Evolutionary conservation across 2,329 filamentous ascomycete species (phyloP).

Genomic region (Pseudogymnoascus sp.): DNA sequence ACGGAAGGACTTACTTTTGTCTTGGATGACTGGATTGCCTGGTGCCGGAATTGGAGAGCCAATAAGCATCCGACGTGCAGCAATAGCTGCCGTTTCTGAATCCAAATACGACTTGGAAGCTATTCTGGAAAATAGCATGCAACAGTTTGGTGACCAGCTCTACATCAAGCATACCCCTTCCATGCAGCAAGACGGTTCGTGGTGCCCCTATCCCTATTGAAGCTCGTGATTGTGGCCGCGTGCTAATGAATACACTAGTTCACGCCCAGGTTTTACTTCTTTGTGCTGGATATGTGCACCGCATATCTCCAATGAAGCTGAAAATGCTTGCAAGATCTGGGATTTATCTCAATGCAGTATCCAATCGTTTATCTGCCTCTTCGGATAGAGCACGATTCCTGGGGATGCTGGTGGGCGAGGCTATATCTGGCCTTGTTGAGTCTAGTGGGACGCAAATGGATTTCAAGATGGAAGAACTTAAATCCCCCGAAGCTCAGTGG

Average conservation of each 20-base stretch:
- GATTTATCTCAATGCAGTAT: constrained; percentile 69
- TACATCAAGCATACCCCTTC: constrained; percentile 80
- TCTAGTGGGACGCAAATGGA: constrained; percentile 63
- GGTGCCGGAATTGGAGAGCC: constrained; percentile 59
- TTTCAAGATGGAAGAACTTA: constrained; percentile 76
- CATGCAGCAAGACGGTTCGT: constrained; percentile 78
- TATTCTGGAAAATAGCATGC: constrained; percentile 61
- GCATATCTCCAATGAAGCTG: constrained; percentile 58
- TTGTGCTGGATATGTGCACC: constrained; percentile 66
- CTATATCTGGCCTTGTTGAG: constrained; percentile 50
- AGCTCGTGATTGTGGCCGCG: constrained; percentile 9
- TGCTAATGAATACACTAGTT: constrained; percentile 42
- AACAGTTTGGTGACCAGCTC: constrained; percentile 74
- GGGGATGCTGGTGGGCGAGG: constrained; percentile 80
- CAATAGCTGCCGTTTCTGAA: constrained; percentile 50
- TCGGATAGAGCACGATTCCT: constrained; percentile 71
- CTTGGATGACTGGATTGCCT: constrained; percentile 59
- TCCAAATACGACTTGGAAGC: constrained; percentile 44
- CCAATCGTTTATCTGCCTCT: constrained; percentile 73
- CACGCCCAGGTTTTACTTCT: constrained; percentile 75
- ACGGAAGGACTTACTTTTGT: constrained; percentile 48
- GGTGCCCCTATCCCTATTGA: background rate
- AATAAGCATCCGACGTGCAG: constrained; percentile 59
- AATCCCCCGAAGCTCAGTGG: constrained; percentile 64
- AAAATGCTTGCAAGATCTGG: constrained; percentile 63